A percentile compares a stretch with the other conserved stretches of the same genome.
Conservation (phyloP, 192 early-diverging fungal genomes). For the Coemansia sp. region DNA sequence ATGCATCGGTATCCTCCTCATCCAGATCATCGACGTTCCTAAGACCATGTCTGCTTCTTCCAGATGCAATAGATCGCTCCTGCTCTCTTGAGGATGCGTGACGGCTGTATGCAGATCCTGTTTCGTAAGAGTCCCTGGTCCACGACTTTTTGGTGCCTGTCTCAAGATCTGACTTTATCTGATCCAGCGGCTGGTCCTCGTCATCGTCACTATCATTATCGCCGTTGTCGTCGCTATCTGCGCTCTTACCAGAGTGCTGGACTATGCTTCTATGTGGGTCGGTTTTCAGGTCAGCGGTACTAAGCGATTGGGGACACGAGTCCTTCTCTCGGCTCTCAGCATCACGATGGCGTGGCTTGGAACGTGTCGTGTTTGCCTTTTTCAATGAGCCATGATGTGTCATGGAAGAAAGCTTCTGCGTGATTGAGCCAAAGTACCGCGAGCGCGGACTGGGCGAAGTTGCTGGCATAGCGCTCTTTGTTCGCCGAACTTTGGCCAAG, state of each 20-base stretch:
- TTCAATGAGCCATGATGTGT: conserved; percentile 11
- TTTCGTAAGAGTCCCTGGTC: not conserved
- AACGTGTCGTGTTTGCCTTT: not conserved
- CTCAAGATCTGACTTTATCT: conserved; percentile 38
- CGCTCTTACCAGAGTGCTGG: not conserved
- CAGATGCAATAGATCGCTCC: not conserved
- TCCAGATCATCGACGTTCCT: not conserved
- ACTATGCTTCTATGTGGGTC: not conserved
- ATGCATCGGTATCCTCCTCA: not conserved
- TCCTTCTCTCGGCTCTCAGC: not conserved
- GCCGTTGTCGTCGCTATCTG: not conserved
- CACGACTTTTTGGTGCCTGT: conserved; percentile 4
- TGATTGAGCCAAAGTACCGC: not conserved
- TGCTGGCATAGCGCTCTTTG: conserved; percentile 36
- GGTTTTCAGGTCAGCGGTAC: not conserved
- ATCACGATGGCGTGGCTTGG: not conserved
- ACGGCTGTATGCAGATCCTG: not conserved
- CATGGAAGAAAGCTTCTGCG: not conserved
- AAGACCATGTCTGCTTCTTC: not conserved
- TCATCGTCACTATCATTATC: conserved; percentile 10
- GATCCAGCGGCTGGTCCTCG: conserved; percentile 48
- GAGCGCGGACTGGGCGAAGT: conserved; percentile 19
- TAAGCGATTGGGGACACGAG: not conserved
- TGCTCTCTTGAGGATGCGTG: not conserved
- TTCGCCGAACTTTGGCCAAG: conserved; percentile 27